Base-by-base conservation (phyloP, 2,329 filamentous ascomycete species). In the Dothistroma pini region DNA sequence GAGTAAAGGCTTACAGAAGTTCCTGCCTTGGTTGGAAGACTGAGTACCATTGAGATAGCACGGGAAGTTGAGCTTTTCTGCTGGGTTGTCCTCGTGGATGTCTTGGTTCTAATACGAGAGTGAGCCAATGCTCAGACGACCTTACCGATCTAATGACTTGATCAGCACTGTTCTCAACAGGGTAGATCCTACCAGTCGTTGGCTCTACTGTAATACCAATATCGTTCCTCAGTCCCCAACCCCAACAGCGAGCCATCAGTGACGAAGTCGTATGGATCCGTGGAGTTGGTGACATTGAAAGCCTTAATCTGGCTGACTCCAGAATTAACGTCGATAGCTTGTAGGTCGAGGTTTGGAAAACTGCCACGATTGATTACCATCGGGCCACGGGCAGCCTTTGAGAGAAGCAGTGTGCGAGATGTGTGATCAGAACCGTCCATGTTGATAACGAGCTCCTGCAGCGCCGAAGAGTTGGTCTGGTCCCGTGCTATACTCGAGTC, bases 1-100 rank as follows among this genome's bases (percentile, higher is more conserved):
- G 11, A 19, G n/a, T 19, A 11, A n/a, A 25, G 21, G 21, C 21
- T 25, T 11, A 53, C 50, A 89, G 69, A 87, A 88, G 73, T 90
- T 90, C 2, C 70, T 68, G 19, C 79, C 80, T 68, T 82, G 75
- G 32, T 75, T 68, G 2, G 67, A 61, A 21, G 72, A 75, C 8
- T 66, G 11, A 0, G 80, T 81, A n/a, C 79, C 79, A 50, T 83
- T 81, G 3, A 89, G 76, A 60, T 80, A 82, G 3, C 89, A 88
- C 62, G 89, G 84, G 72, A 84, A 90, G 74, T 91, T 91, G 72
- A 92, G 75, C 74, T 91, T 87, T 70, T 91, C 89, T 16, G 81
- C 89, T 0, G 89, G 89, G 69, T 91, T 91, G 68, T 89, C 80
- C 62, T 66, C 74, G 34, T 88, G 81, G 14, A 75, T 75, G 44